Evolutionary conservation across 1,139 yeast genomes (phyloP), one percentile per base, ranked within the genome.

Genomic region (Candida albicans): DNA sequence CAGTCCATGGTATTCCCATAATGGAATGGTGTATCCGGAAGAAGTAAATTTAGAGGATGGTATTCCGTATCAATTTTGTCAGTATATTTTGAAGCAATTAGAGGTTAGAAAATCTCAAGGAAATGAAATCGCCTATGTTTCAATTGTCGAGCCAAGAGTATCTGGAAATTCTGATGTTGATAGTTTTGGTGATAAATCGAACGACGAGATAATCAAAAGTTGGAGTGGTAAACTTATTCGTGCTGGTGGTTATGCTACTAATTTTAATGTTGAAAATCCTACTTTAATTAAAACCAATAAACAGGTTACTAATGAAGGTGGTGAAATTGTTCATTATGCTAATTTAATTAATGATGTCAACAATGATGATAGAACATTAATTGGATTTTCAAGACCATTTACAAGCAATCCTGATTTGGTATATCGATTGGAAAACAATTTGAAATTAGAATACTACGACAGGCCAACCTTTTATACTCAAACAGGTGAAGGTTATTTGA

Each of bases 391-490:
- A 24, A 62, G 81, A 43, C 61, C 60, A 42, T 76, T 64, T 51
- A 73, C 74, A 33, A 57, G 80, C 18, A 78, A 75, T 52, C 82
- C 82, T 1, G 82, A 77, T 51, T 56, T 77, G 28, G 65, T 69
- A 11, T 54, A 60, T 15, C 62, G 77, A 46, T 53, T 76, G 42
- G 62, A 64, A 31, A 32, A 46, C 2, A 40, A 47, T 9, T 27
- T 38, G 8, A 44, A 52, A 13, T 47, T 58, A 32, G 51, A 49
- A 24, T 49, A 49, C 12, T 64, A 64, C 40, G 55, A 61, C 29
- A 50, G 68, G 46, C 40, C 40, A 10, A 45, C 49, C 4, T 64
- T 64, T 43, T 64, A 64, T 49, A 37, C 53, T 10, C 53, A 45
- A 8, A 32, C 39, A 32, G 52, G 52, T 30, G 52, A 56, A 51